phyloP scores from a whole-genome alignment of 768 basidiomycete genomes.

The Suillus luteus region DNA sequence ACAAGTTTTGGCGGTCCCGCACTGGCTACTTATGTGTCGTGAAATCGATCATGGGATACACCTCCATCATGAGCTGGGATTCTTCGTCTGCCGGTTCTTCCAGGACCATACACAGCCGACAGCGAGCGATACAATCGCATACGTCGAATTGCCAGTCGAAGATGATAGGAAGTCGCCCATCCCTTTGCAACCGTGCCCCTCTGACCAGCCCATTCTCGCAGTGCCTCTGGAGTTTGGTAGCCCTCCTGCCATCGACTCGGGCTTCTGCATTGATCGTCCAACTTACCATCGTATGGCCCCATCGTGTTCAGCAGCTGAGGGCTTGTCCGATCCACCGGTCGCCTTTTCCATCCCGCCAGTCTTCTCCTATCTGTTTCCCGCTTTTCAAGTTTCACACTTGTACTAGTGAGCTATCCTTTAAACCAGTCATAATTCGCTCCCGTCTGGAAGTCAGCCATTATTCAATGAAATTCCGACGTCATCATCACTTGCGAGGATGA shows the following conservation, averaged over 20 bases:
- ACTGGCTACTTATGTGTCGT: not conserved
- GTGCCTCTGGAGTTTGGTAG: not conserved
- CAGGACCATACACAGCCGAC: not conserved
- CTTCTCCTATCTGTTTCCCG: not conserved
- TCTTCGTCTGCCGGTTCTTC: not conserved
- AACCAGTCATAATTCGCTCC: not conserved
- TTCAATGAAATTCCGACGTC: no score
- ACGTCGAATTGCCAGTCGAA: not conserved
- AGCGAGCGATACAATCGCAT: no score
- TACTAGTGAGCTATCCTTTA: not conserved
- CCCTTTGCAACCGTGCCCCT: not conserved
- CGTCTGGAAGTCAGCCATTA: not conserved
- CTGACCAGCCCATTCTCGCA: not conserved
- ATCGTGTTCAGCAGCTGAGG: no score
- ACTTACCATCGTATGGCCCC: no score
- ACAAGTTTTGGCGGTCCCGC: not conserved
- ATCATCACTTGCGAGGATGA: no score
- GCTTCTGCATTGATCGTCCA: no score
- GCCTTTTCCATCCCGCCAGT: not conserved
- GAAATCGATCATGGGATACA: not conserved
- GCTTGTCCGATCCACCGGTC: no score
- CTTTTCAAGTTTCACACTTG: not conserved
- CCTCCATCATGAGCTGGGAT: not conserved
- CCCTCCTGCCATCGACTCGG: not conserved
- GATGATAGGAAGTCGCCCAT: no score